Base-by-base conservation (phyloP, 108 stramenopile genomes). In the Fistulifera solaris region DNA sequence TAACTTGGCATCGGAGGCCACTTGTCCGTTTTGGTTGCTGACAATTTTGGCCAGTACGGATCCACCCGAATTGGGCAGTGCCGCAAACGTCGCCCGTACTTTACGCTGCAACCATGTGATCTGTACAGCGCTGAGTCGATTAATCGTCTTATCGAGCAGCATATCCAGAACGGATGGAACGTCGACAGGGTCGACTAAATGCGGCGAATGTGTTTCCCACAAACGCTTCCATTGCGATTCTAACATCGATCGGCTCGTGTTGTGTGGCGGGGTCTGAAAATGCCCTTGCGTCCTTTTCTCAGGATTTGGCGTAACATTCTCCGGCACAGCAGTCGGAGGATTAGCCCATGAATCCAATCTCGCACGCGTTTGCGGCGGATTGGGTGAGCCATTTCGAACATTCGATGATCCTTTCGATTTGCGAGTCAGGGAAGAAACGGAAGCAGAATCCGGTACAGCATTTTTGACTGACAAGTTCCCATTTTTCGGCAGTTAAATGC, bases 171-270 rank as follows among this genome's bases (percentile, higher is more conserved):
- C 59, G 13, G 75, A 39, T 38, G 62, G 74, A 23, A 74, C 66
- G 46, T 81, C 80, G 21, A 62, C 55, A 31, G 80, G 80, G 67
- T 81, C 80, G 39, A 73, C 38, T n/a, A 79, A 42, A 22, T 52
- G 18, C 26, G 48, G 38, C 14, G 50, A 42, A 31, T 71, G 58
- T 12, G 59, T 50, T 21, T 67, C 40, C 69, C 72, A 73, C 10
- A 79, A 53, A 19, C 28, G 26, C 25, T 27, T 59, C 77, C 77
- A 79, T 35, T 65, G 65, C 13, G 58, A 8, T 59, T 59, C 58
- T 2, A 57, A 21, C 43, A 40, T 10, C 17, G 39, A 16, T 5
- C 31, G 31, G 8, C 6, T 3, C 6, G 31, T 35, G 31, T 35
- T 35, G 31, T 6, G 31, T 35, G 31, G 31, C 31, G 31, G 31